Conservation (phyloP, 2,329 filamentous ascomycete species). For the Cladosporium sp. region DNA sequence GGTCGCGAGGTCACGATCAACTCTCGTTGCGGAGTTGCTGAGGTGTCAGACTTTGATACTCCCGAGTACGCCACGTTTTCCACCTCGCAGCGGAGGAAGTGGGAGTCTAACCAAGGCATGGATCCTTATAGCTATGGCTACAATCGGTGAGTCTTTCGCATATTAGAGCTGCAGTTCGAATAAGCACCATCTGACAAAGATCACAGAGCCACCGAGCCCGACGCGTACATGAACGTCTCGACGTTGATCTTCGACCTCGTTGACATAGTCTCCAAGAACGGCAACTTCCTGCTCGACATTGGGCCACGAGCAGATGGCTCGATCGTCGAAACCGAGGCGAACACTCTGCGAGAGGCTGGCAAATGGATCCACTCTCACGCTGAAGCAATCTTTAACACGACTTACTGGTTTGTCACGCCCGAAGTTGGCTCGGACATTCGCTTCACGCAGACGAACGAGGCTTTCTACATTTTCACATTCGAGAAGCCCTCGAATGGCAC, state of each 20-base stretch:
- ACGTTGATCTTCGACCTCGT: constrained; percentile 25
- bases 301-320: constrained; percentile 21
- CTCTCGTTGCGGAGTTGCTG: constrained; percentile 52
- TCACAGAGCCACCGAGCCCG: not conserved
- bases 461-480: constrained; percentile 51
- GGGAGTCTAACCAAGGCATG: constrained; percentile 58
- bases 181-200: not conserved
- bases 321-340: constrained; percentile 47
- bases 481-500: constrained; percentile 38
- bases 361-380: constrained; percentile 51
- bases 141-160: constrained; percentile 36
- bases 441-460: constrained; percentile 50
- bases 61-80: constrained; percentile 54
- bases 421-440: constrained; percentile 43
- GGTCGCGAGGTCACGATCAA: constrained; percentile 53
- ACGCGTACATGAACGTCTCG: constrained; percentile 21
- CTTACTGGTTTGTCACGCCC: constrained; percentile 49
- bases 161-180: not conserved
- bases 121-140: constrained; percentile 58
- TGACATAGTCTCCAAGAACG: constrained; percentile 37
- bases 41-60: constrained; percentile 53
- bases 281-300: constrained; percentile 29
- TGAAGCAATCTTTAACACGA: constrained; percentile 56
- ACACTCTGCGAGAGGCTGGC: constrained; percentile 50
- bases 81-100: constrained; percentile 51